phyloP scores from a whole-genome alignment of 306 rosid genomes.

The Cicer bijugum region DNA sequence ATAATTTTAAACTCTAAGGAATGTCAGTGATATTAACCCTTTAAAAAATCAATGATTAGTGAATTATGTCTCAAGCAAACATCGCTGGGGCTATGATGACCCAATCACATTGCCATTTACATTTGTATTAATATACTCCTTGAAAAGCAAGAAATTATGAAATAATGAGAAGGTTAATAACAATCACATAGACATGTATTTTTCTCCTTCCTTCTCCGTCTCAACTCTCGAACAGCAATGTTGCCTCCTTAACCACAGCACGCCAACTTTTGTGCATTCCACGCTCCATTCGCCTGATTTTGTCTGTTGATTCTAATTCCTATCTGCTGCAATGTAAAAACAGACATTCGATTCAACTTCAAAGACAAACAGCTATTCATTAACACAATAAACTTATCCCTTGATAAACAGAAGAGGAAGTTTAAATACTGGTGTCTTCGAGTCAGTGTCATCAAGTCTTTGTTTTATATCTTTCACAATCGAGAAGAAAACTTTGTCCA shows the following conservation, averaged over 20 bases:
- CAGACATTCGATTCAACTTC: slow-evolving; percentile 19
- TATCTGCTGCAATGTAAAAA: slow-evolving; percentile 59
- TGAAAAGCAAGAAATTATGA: slow-evolving; percentile 50
- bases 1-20: slow-evolving; percentile 28
- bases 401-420: slow-evolving; percentile 18
- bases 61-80: slow-evolving; percentile 37
- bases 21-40: slow-evolving; percentile 34
- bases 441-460: slow-evolving; percentile 79
- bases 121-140: slow-evolving; percentile 41
- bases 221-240: slow-evolving; percentile 34
- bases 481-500: slow-evolving; percentile 92
- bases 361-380: neutral
- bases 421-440: slow-evolving; percentile 68
- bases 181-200: slow-evolving; percentile 55
- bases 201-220: slow-evolving; percentile 43
- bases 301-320: slow-evolving; percentile 74
- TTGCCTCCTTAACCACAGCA: slow-evolving; percentile 74
- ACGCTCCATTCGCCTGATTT: slow-evolving; percentile 58
- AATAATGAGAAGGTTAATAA: slow-evolving; percentile 59
- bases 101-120: slow-evolving; percentile 41
- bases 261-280: slow-evolving; percentile 64
- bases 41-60: slow-evolving; percentile 34
- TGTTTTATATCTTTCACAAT: slow-evolving; percentile 87
- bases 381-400: neutral
- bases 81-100: slow-evolving; percentile 24